Evolutionary conservation across 2,329 filamentous ascomycete genomes (phyloP).

Genomic region (Teratosphaeria gauchensis): DNA sequence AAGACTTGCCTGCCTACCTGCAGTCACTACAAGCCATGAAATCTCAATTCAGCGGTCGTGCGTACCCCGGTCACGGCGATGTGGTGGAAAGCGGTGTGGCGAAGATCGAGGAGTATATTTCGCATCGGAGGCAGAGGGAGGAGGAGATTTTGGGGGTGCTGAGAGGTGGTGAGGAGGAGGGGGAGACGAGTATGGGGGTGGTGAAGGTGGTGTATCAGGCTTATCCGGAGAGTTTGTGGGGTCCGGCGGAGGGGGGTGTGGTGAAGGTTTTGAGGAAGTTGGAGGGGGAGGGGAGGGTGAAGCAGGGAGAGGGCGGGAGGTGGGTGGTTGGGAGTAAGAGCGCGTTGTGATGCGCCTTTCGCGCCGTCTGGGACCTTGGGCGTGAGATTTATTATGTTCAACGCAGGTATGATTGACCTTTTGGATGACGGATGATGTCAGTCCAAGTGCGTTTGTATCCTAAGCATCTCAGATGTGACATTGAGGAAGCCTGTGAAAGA

Average conservation of each 20-base stretch:
- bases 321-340: neutral
- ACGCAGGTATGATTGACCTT: neutral
- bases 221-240: conserved; percentile 64
- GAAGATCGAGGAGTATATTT: conserved; percentile 74
- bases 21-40: conserved; percentile 60
- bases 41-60: conserved; percentile 53
- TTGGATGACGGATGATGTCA: too few species aligned
- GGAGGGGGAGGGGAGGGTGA: conserved; percentile 59
- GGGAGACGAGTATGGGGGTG: conserved; percentile 54
- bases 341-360: neutral
- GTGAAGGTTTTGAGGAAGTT: conserved; percentile 74
- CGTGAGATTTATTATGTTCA: neutral
- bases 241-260: conserved; percentile 66
- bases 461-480: too few species aligned
- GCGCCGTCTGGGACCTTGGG: neutral
- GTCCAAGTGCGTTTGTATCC: too few species aligned
- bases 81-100: conserved; percentile 62
- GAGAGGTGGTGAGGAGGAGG: conserved; percentile 14
- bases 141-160: conserved; percentile 63
- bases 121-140: conserved; percentile 70
- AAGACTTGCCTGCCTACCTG: conserved; percentile 63
- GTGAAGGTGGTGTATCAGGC: conserved; percentile 82
- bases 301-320: conserved; percentile 22
- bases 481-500: too few species aligned
- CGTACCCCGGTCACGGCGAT: conserved; percentile 81